Evolutionary conservation across 202 grass and related monocot species (phyloP), one percentile per base, ranked within the genome.

Genomic region (Brachypodium distachyon): DNA sequence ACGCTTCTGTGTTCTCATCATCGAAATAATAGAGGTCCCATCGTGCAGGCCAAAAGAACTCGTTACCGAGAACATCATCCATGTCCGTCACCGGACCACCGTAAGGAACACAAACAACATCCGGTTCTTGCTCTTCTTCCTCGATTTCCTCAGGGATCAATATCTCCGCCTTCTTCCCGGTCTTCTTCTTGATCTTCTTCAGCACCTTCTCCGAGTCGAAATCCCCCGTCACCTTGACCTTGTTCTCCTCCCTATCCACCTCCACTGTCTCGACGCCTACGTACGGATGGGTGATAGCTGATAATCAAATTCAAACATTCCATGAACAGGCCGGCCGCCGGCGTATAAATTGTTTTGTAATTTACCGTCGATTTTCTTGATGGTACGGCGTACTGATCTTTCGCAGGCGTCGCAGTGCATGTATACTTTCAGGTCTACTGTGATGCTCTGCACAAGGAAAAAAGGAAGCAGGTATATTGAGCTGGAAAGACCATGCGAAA

Each of bases 391-490:
- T 39, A 93, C 87, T 21, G 23, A 58, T 25, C 62, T 84, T 66
- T 93, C 90, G 34, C 87, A 93, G 39, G 87, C 72, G 42, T 88
- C 77, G 44, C 90, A 93, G 5, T 90, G 87, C 87, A 90, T 90
- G 67, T 90, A 87, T 1, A 90, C 61, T 48, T 53, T 90, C 50
- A 90, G 39, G 32, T 87, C 76, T 33, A 81, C 9, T 4, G 72
- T 85, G 67, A 87, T 53, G 79, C 63, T 84, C 87, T 86, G 77
- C 23, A 56, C 0, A 71, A 52, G 16, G 26, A n/a, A 41, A 72
- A 27, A 44, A 54, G 5, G 8, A 18, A 17, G 23, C 23, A 8
- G 6, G 25, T n/a, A 28, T 48, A 13, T 16, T 39, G 6, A n/a
- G n/a, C n/a, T n/a, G n/a, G n/a, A n/a, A n/a, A n/a, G n/a, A n/a